Evolutionary conservation across 257 asterid species (phyloP), one percentile per base, ranked within the genome.

Genomic region (Asclepias syriaca): DNA sequence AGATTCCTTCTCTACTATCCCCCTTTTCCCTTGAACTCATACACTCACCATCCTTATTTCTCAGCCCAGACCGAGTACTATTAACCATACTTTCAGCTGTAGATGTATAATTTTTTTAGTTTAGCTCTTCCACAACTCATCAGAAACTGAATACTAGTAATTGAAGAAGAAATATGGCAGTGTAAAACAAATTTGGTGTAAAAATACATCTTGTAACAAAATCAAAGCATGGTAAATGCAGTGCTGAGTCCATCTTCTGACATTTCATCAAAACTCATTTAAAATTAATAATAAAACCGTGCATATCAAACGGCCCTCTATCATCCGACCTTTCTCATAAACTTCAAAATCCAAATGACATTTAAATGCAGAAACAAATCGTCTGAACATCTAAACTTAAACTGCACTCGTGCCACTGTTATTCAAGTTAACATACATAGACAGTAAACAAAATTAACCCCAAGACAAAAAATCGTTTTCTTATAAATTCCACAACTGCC

Each of bases 1-100:
- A 65, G 11, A 72, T 65, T 70, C 77, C 79, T 77, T 80, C 77
- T 65, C 78, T 54, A 69, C 53, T 54, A 78, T 74, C 80, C 67
- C 46, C 18, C 16, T 39, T 81, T 70, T 74, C 77, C 82, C 72
- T 81, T 8, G 84, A 76, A 72, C 71, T 78, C 70, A 27, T 68
- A 76, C 77, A 67, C 69, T 55, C 75, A 37, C 50, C 82, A 9
- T 78, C 87, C 69, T 66, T 81, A 55, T 55, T 69, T 73, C 74
- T 73, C 65, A 24, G 69, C 74, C 72, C 56, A 55, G 66, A 39
- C 12, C 65, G 68, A 58, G 68, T 16, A 21, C 56, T 61, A 48
- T 49, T 48, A 27, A 51, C 75, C 75, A 67, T 74, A 45, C 22
- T 74, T 74, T 37, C 68, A 54, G 34, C 56, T 21, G 40, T 45